phyloP scores from a whole-genome alignment of 805 yeast species.

The Kazachstania taianensis region DNA sequence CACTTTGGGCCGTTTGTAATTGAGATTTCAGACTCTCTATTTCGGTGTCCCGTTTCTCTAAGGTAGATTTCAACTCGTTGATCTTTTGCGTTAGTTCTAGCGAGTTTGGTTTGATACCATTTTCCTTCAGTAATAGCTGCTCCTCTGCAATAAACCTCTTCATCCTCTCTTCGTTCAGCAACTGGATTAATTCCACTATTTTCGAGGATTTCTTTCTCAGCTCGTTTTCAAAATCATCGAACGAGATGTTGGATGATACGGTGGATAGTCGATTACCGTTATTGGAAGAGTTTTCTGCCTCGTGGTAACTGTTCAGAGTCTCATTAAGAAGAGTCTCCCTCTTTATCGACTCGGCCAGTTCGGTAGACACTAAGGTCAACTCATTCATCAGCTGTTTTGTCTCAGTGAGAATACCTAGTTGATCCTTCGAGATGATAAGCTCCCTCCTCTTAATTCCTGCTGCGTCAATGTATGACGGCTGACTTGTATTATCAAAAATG shows the following conservation, averaged over 20 bases:
- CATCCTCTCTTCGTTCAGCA: slow-evolving; percentile 53
- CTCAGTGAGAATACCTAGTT: slow-evolving; percentile 50
- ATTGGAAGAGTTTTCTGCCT: background rate
- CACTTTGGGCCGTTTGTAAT: too few species aligned
- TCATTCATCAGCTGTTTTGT: slow-evolving; percentile 52
- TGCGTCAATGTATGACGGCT: slow-evolving; percentile 5
- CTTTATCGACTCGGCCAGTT: slow-evolving; percentile 60
- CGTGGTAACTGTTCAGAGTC: slow-evolving; percentile 18
- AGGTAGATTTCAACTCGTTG: slow-evolving; percentile 39
- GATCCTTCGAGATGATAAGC: slow-evolving; percentile 44
- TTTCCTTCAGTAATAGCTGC: slow-evolving; percentile 46
- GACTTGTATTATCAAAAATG: slow-evolving; percentile 15
- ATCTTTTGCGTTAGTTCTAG: slow-evolving; percentile 49
- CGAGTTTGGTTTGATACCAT: slow-evolving; percentile 42
- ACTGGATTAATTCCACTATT: slow-evolving; percentile 45
- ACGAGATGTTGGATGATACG: slow-evolving; percentile 3
- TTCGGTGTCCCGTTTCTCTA: slow-evolving; percentile 41
- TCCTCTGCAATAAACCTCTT: slow-evolving; percentile 64
- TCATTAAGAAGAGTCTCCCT: slow-evolving; percentile 57
- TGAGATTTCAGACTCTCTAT: slow-evolving; percentile 27
- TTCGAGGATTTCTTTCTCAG: slow-evolving; percentile 32
- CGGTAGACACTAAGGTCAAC: slow-evolving; percentile 57
- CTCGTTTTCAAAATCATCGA: slow-evolving; percentile 25
- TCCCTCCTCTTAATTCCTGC: slow-evolving; percentile 4
- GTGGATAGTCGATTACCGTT: slow-evolving; percentile 1